phyloP scores from a whole-genome alignment of 306 rosid species.

The Cicer bijugum region DNA sequence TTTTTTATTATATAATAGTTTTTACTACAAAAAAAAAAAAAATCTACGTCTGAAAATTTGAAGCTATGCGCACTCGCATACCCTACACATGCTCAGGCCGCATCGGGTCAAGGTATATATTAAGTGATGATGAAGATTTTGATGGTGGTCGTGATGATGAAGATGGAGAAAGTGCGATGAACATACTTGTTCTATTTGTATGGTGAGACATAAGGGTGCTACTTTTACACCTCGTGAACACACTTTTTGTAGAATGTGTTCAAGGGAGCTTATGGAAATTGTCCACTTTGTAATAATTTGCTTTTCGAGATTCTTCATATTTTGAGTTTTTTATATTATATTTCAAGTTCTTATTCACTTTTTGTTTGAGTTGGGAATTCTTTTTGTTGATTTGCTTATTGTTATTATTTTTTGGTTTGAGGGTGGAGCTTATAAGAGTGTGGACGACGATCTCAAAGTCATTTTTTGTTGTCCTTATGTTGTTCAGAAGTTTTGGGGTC shows the following conservation, averaged over 20 bases:
- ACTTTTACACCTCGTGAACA: conserved; percentile 74
- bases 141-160: conserved; percentile 44
- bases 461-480: background rate
- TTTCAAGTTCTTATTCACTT: background rate
- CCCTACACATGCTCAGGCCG: too few species aligned
- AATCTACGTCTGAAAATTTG: too few species aligned
- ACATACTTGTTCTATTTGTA: conserved; percentile 73
- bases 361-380: conserved; percentile 1
- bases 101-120: conserved; percentile 49
- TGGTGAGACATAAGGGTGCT: conserved; percentile 80
- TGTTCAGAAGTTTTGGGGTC: background rate
- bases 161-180: conserved; percentile 40
- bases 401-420: background rate
- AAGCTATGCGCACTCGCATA: too few species aligned
- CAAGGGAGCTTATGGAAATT: conserved; percentile 78
- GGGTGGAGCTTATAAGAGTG: background rate
- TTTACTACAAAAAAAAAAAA: too few species aligned
- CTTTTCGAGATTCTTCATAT: conserved; percentile 77
- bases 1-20: too few species aligned
- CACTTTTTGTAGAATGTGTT: conserved; percentile 81
- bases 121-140: conserved; percentile 52
- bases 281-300: conserved; percentile 82
- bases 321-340: conserved; percentile 43
- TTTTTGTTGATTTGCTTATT: background rate
- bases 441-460: background rate